These are phyloP conservation scores for Candolleomyces efflorescens DNA, from an alignment of 768 basidiomycete species.

Conservation along the genomic window DNA sequence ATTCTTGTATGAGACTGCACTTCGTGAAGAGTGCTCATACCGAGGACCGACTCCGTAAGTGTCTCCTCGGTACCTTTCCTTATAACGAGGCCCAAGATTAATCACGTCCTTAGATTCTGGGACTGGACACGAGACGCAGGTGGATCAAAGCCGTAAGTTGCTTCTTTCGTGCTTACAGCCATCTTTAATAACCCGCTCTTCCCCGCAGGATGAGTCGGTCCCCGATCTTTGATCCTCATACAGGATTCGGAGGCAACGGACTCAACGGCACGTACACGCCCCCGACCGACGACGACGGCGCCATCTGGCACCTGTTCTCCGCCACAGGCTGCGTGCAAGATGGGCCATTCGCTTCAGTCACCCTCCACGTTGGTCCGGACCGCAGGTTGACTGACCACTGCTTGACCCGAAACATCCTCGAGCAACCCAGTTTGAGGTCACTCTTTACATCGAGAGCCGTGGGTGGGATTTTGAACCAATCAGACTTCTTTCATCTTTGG, in stretches of 20 bases:
- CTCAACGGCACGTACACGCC: not conserved
- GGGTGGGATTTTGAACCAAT: not conserved
- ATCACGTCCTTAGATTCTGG: not conserved
- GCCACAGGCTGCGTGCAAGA: not conserved
- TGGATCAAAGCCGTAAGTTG: not conserved
- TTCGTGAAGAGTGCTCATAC: constrained; percentile 21
- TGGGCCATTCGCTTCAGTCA: not conserved
- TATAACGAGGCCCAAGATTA: too few species aligned
- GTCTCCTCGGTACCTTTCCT: not conserved
- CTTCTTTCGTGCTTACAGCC: not conserved
- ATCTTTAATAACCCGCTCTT: not conserved
- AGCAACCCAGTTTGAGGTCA: not conserved
- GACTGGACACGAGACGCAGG: not conserved
- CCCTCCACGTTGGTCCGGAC: not conserved
- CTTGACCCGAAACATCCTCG: not conserved
- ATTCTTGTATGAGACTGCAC: constrained; percentile 18
- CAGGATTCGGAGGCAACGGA: not conserved
- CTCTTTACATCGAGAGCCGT: not conserved
- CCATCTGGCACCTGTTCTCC: not conserved
- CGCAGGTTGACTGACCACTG: not conserved
- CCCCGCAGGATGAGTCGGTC: not conserved
- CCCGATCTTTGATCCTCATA: not conserved
- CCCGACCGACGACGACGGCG: not conserved
- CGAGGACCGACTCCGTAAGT: constrained; percentile 20
- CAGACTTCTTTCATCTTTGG: not conserved